These are phyloP conservation scores for Gracilariopsis chorda DNA, from an alignment of 23 red algal genomes.

Conservation along the genomic window DNA sequence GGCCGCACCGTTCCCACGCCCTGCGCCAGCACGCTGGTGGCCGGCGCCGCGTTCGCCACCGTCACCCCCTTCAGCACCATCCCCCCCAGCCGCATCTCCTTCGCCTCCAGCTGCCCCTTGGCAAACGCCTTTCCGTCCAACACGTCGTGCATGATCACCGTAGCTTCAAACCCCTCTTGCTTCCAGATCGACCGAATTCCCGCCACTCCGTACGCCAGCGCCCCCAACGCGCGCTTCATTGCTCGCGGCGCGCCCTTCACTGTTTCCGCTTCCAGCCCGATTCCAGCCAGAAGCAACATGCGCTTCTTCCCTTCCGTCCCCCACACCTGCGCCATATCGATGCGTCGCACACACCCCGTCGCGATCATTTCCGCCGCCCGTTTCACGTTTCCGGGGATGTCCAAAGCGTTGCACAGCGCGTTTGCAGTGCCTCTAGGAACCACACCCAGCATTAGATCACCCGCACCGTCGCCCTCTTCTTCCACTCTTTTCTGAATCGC, in stretches of 20 bases:
- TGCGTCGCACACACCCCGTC: not conserved
- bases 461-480: not conserved
- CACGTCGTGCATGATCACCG: conserved; percentile 15
- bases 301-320: not conserved
- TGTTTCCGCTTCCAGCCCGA: conserved; percentile 52
- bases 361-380: conserved; percentile 30
- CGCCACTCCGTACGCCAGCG: conserved; percentile 24
- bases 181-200: conserved; percentile 27
- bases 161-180: conserved; percentile 2
- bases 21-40: conserved; percentile 53
- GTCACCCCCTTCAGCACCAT: conserved; percentile 47
- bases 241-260: conserved; percentile 13
- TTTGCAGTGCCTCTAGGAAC: conserved; percentile 74
- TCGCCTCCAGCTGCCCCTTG: not conserved
- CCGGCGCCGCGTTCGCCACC: conserved; percentile 59
- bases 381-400: conserved; percentile 36
- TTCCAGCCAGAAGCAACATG: conserved; percentile 60
- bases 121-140: not conserved
- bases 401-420: conserved; percentile 57
- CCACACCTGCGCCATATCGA: conserved; percentile 46
- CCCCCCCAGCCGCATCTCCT: conserved; percentile 2
- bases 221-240: conserved; percentile 27
- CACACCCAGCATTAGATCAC: conserved; percentile 19
- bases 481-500: not conserved
- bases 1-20: conserved; percentile 48